Percentiles rank a stretch among this genome's conserved stretches.
Evolutionary conservation across 2,329 filamentous ascomycete genomes (phyloP).

Genomic region (Epichloe typhina): DNA sequence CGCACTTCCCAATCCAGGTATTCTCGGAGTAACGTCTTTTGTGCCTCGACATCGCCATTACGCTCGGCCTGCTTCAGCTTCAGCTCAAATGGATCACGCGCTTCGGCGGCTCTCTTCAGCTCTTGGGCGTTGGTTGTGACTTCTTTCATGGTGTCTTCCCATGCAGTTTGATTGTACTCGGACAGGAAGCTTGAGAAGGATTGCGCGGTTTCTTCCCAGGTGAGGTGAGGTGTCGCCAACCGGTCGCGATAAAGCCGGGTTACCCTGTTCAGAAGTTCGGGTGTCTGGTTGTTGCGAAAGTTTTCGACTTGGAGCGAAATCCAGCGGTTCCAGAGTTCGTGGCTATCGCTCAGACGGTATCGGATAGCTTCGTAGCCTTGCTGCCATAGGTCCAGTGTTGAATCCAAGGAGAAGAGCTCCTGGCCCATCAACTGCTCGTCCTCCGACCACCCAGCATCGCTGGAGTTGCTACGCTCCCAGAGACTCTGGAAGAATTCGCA

Average conservation of each 20-base stretch:
- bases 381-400: conserved; percentile 56
- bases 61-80: conserved; percentile 47
- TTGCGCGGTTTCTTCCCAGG: conserved; percentile 63
- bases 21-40: conserved; percentile 40
- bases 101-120: conserved; percentile 47
- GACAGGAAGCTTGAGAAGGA: conserved; percentile 64
- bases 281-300: conserved; percentile 40
- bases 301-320: conserved; percentile 58
- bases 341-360: conserved; percentile 64
- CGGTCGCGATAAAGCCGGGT: conserved; percentile 58
- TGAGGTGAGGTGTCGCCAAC: conserved; percentile 57
- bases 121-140: conserved; percentile 48
- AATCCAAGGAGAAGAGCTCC: conserved; percentile 57
- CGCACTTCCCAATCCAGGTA: conserved; percentile 80
- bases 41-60: conserved; percentile 39
- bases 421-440: conserved; percentile 57
- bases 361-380: conserved; percentile 59
- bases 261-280: conserved; percentile 49
- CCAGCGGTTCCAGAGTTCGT: conserved; percentile 69
- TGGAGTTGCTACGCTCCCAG: conserved; percentile 48
- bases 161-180: conserved; percentile 55
- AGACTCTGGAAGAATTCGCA: conserved; percentile 67
- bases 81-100: conserved; percentile 56
- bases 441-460: conserved; percentile 40
- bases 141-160: conserved; percentile 60